These are phyloP conservation scores for Strigomonas galati DNA, from an alignment of 208 protist genomes.

Conservation along the genomic window DNA sequence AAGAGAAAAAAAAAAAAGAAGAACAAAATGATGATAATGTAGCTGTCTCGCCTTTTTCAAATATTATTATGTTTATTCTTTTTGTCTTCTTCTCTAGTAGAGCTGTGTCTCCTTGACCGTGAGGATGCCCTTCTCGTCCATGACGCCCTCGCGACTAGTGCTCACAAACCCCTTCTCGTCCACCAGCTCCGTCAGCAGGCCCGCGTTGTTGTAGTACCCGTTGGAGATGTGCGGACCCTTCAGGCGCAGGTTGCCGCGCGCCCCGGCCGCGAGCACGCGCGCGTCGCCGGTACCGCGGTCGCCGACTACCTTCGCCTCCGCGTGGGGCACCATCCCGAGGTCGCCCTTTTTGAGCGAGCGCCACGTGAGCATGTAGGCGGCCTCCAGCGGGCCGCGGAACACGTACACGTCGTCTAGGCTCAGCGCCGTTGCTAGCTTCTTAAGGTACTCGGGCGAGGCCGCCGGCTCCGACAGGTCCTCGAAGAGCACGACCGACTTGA, in stretches of 20 bases:
- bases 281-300: slow-evolving; percentile 86
- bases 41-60: background rate
- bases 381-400: slow-evolving; percentile 85
- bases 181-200: slow-evolving; percentile 84
- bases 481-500: slow-evolving; percentile 82
- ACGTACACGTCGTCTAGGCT: slow-evolving; percentile 86
- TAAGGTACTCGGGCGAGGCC: slow-evolving; percentile 65
- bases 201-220: slow-evolving; percentile 91
- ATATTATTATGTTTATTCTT: slow-evolving; percentile 10
- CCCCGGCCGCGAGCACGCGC: slow-evolving; percentile 78
- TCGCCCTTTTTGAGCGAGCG: slow-evolving; percentile 61
- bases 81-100: slow-evolving; percentile 43
- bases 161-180: slow-evolving; percentile 83
- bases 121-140: slow-evolving; percentile 64
- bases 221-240: slow-evolving; percentile 83
- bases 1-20: slow-evolving; percentile 10
- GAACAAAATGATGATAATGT: no score
- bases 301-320: slow-evolving; percentile 85
- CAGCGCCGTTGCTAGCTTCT: slow-evolving; percentile 69
- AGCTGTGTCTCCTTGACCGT: slow-evolving; percentile 58
- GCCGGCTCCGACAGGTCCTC: slow-evolving; percentile 62
- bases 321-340: slow-evolving; percentile 79
- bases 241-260: slow-evolving; percentile 82
- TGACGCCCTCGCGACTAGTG: slow-evolving; percentile 83
- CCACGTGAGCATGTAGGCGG: slow-evolving; percentile 76